Conservation (phyloP, 306 rosid species). For the Quercus parvula region DNA sequence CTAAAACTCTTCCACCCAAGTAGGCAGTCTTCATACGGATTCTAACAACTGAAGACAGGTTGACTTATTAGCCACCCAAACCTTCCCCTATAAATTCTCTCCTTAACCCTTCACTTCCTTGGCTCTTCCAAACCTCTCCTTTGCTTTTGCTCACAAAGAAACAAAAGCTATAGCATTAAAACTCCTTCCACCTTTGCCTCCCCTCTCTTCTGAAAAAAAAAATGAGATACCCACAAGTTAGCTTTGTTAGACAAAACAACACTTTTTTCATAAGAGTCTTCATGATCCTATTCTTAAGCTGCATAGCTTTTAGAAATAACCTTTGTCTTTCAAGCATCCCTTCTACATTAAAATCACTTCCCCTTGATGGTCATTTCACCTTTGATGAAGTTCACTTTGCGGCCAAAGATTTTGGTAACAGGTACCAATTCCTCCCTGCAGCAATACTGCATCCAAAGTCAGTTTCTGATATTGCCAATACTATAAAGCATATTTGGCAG, state of each 20-base stretch:
- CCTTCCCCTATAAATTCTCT: slow-evolving; percentile 57
- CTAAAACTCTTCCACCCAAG: slow-evolving; percentile 58
- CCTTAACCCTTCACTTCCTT: slow-evolving; percentile 39
- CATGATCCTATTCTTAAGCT: slow-evolving; percentile 53
- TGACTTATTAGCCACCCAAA: slow-evolving; percentile 64
- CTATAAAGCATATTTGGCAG: slow-evolving; percentile 65
- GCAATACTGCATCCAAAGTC: slow-evolving; percentile 78
- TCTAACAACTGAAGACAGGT: slow-evolving; percentile 52
- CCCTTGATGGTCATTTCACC: slow-evolving; percentile 61
- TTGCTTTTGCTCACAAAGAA: slow-evolving; percentile 26
- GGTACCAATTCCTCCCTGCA: slow-evolving; percentile 58
- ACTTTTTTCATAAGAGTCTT: slow-evolving; percentile 41
- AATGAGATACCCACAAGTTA: slow-evolving; percentile 40
- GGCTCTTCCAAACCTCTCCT: slow-evolving; percentile 36
- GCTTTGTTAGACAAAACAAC: slow-evolving; percentile 40
- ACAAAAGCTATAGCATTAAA: slow-evolving; percentile 18
- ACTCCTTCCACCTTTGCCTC: slow-evolving; percentile 45
- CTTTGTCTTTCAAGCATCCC: slow-evolving; percentile 46
- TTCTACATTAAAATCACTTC: slow-evolving; percentile 50
- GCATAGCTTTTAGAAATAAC: slow-evolving; percentile 42
- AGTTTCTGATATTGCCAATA: slow-evolving; percentile 68
- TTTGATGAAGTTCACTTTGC: slow-evolving; percentile 60
- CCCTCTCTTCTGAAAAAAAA: slow-evolving; percentile 24
- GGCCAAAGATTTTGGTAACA: slow-evolving; percentile 83
- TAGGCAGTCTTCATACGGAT: slow-evolving; percentile 68